These are phyloP conservation scores for Oryza coarctata DNA, from an alignment of 176 grass and related monocot genomes.

Conservation along the genomic window DNA sequence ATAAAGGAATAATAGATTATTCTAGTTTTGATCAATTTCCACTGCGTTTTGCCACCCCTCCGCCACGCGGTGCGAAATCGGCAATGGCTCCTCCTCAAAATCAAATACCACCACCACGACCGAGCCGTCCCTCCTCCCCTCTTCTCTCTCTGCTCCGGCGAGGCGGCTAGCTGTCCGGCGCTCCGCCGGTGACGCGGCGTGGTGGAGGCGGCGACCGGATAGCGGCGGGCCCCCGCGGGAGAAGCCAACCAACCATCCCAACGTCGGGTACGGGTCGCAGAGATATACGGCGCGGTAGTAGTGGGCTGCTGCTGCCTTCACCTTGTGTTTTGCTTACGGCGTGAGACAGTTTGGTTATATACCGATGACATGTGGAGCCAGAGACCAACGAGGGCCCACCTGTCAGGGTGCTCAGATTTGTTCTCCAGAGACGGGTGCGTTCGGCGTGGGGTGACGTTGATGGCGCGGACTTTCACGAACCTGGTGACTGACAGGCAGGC, in stretches of 20 bases:
- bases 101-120: background rate
- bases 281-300: conserved; percentile 8
- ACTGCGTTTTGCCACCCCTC: background rate
- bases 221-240: conserved; percentile 23
- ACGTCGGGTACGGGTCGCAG: conserved; percentile 17
- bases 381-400: background rate
- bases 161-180: background rate
- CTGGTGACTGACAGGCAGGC: background rate
- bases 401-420: background rate
- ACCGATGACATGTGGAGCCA: conserved; percentile 12
- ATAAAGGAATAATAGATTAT: background rate
- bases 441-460: conserved; percentile 7
- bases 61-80: background rate
- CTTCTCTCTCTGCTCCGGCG: background rate
- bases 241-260: conserved; percentile 11
- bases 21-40: conserved; percentile 2
- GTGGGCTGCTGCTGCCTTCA: background rate
- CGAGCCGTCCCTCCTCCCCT: background rate
- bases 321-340: background rate
- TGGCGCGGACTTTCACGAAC: background rate
- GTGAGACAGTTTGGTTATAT: background rate
- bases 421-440: conserved; percentile 13
- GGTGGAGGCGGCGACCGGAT: conserved; percentile 25
- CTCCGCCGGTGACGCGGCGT: background rate
- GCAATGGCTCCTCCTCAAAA: conserved; percentile 31